Percentiles rank a stretch among this genome's conserved stretches.
phyloP scores from a whole-genome alignment of 768 basidiomycete species.

The Podaxis sp. region DNA sequence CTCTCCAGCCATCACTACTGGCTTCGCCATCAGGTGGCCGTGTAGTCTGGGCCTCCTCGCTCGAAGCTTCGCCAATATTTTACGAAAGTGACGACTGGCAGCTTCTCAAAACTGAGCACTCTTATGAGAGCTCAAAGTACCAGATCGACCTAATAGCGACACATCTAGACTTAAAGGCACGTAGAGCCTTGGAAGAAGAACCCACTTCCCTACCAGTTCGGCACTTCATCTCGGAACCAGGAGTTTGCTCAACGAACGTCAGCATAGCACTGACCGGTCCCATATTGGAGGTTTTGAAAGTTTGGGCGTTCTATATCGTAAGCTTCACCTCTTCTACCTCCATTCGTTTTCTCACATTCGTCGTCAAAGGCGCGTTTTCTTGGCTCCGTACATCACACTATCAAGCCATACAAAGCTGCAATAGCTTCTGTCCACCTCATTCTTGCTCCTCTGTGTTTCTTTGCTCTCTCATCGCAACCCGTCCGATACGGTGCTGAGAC shows the following conservation, averaged over 20 bases:
- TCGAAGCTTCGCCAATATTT: constrained; percentile 50
- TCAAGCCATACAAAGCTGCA: constrained; percentile 59
- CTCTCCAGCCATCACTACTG: constrained; percentile 48
- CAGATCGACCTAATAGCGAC: constrained; percentile 67
- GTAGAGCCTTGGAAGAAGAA: constrained; percentile 7
- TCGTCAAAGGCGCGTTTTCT: constrained; percentile 55
- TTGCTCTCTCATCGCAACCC: constrained; percentile 38
- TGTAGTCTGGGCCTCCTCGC: constrained; percentile 77
- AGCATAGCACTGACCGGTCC: constrained; percentile 39
- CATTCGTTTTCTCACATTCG: constrained; percentile 7
- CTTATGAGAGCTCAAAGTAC: constrained; percentile 74
- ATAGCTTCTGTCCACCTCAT: constrained; percentile 62
- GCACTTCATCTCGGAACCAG: constrained; percentile 68
- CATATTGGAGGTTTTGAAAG: constrained; percentile 43
- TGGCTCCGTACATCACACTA: constrained; percentile 66
- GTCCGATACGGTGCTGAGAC: constrained; percentile 54
- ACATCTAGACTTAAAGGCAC: constrained; percentile 45
- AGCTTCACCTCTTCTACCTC: constrained; percentile 19
- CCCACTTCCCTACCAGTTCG: constrained; percentile 28
- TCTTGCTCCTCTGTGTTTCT: constrained; percentile 49
- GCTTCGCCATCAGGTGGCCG: constrained; percentile 47
- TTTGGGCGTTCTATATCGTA: constrained; percentile 60
- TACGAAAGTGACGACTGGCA: constrained; percentile 74
- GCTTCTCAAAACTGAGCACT: constrained; percentile 48
- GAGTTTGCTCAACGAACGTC: constrained; percentile 64